Conservation (phyloP, 805 yeast species). For the Saccharomycodes ludwigii region DNA sequence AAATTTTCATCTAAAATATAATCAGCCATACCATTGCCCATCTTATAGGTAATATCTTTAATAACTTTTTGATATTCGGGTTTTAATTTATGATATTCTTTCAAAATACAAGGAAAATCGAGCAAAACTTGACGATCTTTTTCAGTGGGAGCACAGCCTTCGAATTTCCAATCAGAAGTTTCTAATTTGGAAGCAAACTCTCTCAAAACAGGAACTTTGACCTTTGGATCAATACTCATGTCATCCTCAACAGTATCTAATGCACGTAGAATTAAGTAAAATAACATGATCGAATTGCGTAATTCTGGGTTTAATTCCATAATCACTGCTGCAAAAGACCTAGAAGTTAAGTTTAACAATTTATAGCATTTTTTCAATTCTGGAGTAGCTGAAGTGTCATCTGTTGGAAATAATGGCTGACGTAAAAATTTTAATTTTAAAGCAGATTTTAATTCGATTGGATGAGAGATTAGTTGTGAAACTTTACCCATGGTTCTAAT, state of each 20-base stretch:
- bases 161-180: constrained; percentile 67
- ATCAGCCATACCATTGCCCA: constrained; percentile 99
- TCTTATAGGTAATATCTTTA: constrained; percentile 60
- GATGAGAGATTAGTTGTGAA: constrained; percentile 50
- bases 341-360: constrained; percentile 50
- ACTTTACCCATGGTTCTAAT: constrained; percentile 43
- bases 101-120: constrained; percentile 60
- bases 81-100: constrained; percentile 61
- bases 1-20: constrained; percentile 69
- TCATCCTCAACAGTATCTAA: constrained; percentile 95
- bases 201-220: constrained; percentile 67
- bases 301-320: constrained; percentile 84
- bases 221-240: constrained; percentile 62
- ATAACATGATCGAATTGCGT: constrained; percentile 67
- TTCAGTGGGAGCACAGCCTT: constrained; percentile 64
- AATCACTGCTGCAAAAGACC: constrained; percentile 92
- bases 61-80: constrained; percentile 70
- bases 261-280: constrained; percentile 79
- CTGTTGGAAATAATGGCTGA: constrained; percentile 38
- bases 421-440: constrained; percentile 49
- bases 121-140: constrained; percentile 70
- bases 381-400: constrained; percentile 27
- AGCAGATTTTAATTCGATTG: constrained; percentile 58
- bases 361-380: constrained; percentile 24
- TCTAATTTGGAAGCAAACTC: constrained; percentile 52